Evolutionary conservation across 2,329 filamentous ascomycete genomes (phyloP).

Genomic region (Microdochium nivale): DNA sequence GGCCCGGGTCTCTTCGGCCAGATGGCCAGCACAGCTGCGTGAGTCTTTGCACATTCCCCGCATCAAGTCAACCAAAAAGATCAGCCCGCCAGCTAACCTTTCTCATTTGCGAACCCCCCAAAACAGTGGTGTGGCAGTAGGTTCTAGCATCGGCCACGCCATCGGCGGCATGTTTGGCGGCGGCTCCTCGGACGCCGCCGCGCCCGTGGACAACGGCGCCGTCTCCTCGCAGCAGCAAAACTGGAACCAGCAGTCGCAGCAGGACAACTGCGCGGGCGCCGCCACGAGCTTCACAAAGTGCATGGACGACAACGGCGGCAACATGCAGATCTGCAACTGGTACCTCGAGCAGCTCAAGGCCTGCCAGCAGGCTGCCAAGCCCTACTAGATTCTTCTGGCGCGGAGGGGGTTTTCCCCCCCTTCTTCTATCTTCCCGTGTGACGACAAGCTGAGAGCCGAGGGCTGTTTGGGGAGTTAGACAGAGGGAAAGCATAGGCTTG

Average conservation of each 20-base stretch:
- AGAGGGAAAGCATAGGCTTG: too few relatives aligned
- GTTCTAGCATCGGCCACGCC: slow-evolving; percentile 90
- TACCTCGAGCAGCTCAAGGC: slow-evolving; percentile 96
- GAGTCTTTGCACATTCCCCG: slow-evolving; percentile 37
- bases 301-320: slow-evolving; percentile 90
- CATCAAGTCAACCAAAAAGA: background rate
- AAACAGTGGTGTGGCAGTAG: slow-evolving; percentile 91
- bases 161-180: slow-evolving; percentile 83
- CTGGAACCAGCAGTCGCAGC: slow-evolving; percentile 33
- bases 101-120: too few relatives aligned
- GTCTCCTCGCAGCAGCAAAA: slow-evolving; percentile 42
- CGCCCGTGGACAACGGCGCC: slow-evolving; percentile 38
- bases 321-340: slow-evolving; percentile 95
- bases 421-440: too few relatives aligned
- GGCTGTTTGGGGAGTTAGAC: too few relatives aligned
- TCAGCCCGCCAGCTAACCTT: slow-evolving; percentile 1
- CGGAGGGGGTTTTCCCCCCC: too few relatives aligned
- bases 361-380: slow-evolving; percentile 69
- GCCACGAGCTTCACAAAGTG: slow-evolving; percentile 85
- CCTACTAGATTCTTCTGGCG: slow-evolving; percentile 42
- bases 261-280: slow-evolving; percentile 68
- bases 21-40: slow-evolving; percentile 98
- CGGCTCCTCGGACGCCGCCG: slow-evolving; percentile 52
- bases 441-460: too few relatives aligned
- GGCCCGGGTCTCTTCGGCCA: slow-evolving; percentile 87